Evolutionary conservation across 2,329 filamentous ascomycete genomes (phyloP).

Genomic region (Colletotrichum caudatum): DNA sequence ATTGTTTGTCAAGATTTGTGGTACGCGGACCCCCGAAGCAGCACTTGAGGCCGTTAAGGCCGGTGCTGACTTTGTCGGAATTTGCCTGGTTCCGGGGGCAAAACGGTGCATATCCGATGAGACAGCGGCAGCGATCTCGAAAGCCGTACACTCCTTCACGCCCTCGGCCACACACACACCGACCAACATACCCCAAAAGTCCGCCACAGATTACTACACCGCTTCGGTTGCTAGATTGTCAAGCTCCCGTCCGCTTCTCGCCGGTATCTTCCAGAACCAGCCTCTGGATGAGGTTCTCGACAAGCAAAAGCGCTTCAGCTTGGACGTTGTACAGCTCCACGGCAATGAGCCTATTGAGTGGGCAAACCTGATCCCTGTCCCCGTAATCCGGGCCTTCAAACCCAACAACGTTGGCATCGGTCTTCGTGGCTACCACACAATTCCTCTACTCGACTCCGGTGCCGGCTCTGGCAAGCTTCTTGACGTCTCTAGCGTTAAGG

Average conservation of each 20-base stretch:
- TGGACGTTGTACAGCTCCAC: conserved; percentile 94
- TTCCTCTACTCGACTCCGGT: conserved; percentile 89
- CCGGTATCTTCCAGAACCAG: conserved; percentile 95
- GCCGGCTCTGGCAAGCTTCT: conserved; percentile 84
- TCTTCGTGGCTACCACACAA: conserved; percentile 81
- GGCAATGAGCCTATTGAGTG: conserved; percentile 94
- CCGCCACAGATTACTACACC: conserved; percentile 77
- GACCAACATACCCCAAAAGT: conserved; percentile 47
- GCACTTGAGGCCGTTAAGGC: conserved; percentile 84
- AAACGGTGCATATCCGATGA: conserved; percentile 85
- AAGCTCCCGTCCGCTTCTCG: conserved; percentile 77
- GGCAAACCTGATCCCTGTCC: conserved; percentile 89
- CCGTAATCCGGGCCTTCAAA: conserved; percentile 88
- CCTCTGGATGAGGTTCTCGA: conserved; percentile 84
- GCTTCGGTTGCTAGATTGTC: conserved; percentile 61
- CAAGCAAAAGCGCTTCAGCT: conserved; percentile 78
- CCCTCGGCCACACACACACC: conserved; percentile 50
- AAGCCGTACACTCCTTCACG: conserved; percentile 78
- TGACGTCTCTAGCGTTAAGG: conserved; percentile 76
- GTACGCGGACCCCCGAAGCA: conserved; percentile 84
- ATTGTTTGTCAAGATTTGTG: conserved; percentile 93
- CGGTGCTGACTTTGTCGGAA: conserved; percentile 92
- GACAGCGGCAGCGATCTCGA: conserved; percentile 83
- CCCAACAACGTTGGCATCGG: conserved; percentile 80
- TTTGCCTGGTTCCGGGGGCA: conserved; percentile 86